These are phyloP conservation scores for Rugonectria rugulosa DNA, from an alignment of 2,329 filamentous ascomycete species.

Conservation along the genomic window DNA sequence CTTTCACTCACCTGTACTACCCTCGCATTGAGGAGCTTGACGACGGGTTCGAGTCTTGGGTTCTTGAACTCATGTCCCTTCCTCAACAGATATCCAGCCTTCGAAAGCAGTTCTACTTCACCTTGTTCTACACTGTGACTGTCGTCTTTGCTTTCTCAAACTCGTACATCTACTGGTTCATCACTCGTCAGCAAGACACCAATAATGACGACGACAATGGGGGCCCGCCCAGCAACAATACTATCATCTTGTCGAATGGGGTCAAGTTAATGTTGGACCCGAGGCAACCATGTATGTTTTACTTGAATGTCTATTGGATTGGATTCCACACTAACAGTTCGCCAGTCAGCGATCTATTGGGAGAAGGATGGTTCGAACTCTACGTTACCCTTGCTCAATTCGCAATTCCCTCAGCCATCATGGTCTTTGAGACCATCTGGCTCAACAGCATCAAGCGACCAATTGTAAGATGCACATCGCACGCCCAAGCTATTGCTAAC, in stretches of 20 bases:
- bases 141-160: constrained; percentile 59
- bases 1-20: constrained; percentile 59
- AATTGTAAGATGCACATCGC: constrained; percentile 46
- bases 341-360: constrained; percentile 57
- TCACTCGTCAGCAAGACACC: constrained; percentile 44
- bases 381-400: constrained; percentile 58
- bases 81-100: constrained; percentile 51
- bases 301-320: constrained; percentile 12
- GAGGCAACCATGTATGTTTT: constrained; percentile 35
- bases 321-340: constrained; percentile 26
- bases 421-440: constrained; percentile 53
- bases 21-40: constrained; percentile 50
- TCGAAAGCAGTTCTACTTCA: constrained; percentile 57
- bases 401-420: constrained; percentile 52
- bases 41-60: constrained; percentile 45
- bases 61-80: constrained; percentile 54
- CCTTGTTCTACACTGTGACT: constrained; percentile 56
- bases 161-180: constrained; percentile 58
- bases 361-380: constrained; percentile 55
- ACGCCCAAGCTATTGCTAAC: constrained; percentile 15
- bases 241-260: no score
- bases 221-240: no score
- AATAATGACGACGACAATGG: constrained; percentile 8
- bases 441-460: constrained; percentile 63
- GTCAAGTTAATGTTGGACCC: no score